Conservation (phyloP, 306 rosid genomes). For the Comarum palustre region DNA sequence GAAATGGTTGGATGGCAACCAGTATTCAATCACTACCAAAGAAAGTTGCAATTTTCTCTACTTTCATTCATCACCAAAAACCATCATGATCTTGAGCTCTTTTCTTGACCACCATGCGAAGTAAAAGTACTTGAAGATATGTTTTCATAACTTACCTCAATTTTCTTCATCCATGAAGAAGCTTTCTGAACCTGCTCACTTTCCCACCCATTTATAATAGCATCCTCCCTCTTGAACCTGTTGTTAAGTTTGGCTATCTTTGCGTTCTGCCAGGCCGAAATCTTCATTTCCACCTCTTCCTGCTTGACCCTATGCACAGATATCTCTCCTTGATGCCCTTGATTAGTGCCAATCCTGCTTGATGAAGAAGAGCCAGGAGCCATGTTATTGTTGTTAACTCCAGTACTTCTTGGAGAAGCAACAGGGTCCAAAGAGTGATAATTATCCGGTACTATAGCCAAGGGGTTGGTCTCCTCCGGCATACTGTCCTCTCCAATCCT, state of each 20-base stretch:
- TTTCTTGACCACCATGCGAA: not conserved
- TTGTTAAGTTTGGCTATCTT: constrained; percentile 78
- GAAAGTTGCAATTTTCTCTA: not conserved
- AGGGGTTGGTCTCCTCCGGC: constrained; percentile 61
- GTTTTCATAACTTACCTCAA: constrained; percentile 55
- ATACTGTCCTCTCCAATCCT: constrained; percentile 66
- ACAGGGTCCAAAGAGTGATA: constrained; percentile 37
- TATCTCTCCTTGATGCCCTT: constrained; percentile 23
- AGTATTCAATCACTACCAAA: not conserved
- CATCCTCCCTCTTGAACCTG: constrained; percentile 88
- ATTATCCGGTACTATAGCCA: constrained; percentile 79
- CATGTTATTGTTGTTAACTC: not conserved
- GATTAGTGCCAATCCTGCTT: not conserved
- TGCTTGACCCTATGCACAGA: constrained; percentile 83
- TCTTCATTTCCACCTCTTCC: constrained; percentile 94
- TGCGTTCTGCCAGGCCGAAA: constrained; percentile 93
- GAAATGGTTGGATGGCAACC: not conserved
- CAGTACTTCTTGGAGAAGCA: constrained; percentile 32
- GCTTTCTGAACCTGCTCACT: constrained; percentile 81
- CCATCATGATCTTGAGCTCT: constrained; percentile 1
- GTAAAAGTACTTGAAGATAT: not conserved
- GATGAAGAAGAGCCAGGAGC: constrained; percentile 13
- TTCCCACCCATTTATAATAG: constrained; percentile 78
- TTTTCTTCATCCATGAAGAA: constrained; percentile 77
- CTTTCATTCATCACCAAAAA: not conserved